phyloP scores from a whole-genome alignment of 2,329 filamentous ascomycete genomes.

The Verticillium tricorpus region DNA sequence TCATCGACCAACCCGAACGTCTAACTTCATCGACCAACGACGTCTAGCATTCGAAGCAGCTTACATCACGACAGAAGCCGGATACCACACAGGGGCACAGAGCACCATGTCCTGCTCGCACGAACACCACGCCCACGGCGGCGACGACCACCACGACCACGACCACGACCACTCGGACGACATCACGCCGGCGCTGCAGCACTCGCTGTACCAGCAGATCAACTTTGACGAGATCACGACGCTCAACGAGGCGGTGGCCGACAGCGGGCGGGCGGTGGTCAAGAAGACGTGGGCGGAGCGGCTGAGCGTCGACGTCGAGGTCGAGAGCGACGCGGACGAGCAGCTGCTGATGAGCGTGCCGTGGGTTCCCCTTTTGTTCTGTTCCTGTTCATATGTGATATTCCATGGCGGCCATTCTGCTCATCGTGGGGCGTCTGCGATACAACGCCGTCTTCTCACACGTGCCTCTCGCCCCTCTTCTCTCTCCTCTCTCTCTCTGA shows the following conservation, averaged over 20 bases:
- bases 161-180: constrained; percentile 88
- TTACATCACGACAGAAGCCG: no score
- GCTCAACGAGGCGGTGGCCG: constrained; percentile 70
- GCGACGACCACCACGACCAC: constrained; percentile 48
- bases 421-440: no score
- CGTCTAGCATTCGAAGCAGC: not conserved
- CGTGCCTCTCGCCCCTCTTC: not conserved
- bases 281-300: constrained; percentile 91
- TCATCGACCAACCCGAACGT: not conserved
- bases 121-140: constrained; percentile 45
- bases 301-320: constrained; percentile 64
- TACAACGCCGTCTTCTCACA: not conserved
- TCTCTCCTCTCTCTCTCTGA: no score
- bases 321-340: constrained; percentile 84
- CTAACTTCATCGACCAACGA: not conserved
- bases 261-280: constrained; percentile 69
- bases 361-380: constrained; percentile 41
- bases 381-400: no score
- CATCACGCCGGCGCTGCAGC: constrained; percentile 84
- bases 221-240: constrained; percentile 81
- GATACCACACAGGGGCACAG: not conserved
- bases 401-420: no score
- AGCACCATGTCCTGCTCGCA: constrained; percentile 41
- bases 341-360: constrained; percentile 91
- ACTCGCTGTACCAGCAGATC: constrained; percentile 87